These are phyloP conservation scores for Penicillium palitans DNA, from an alignment of 2,329 filamentous ascomycete genomes.

Conservation along the genomic window DNA sequence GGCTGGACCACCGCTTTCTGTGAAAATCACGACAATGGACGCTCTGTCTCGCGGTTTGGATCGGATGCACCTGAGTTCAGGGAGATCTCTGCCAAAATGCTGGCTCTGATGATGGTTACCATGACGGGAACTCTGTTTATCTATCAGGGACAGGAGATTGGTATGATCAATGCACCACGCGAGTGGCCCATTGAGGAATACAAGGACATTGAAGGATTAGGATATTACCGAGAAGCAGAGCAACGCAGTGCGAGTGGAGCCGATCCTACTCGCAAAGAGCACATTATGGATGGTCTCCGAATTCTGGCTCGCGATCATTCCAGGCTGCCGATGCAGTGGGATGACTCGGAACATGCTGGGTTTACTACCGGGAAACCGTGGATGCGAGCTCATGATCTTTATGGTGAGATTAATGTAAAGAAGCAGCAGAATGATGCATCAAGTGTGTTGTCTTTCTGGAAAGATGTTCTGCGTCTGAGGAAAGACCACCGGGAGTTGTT, in stretches of 20 bases:
- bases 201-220: conserved; percentile 47
- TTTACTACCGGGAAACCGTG: conserved; percentile 61
- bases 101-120: conserved; percentile 51
- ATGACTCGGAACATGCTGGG: conserved; percentile 56
- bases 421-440: conserved; percentile 50
- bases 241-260: conserved; percentile 34
- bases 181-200: conserved; percentile 52
- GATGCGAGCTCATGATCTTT: conserved; percentile 58
- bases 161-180: conserved; percentile 57
- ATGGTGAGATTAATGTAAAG: conserved; percentile 48
- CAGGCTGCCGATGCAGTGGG: conserved; percentile 69
- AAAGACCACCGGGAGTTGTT: conserved; percentile 61
- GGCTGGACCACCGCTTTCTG: conserved; percentile 61
- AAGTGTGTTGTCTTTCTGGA: conserved; percentile 61
- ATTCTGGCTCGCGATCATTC: conserved; percentile 61
- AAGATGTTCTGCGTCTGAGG: conserved; percentile 54
- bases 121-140: conserved; percentile 58
- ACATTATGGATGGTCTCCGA: conserved; percentile 45
- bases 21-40: conserved; percentile 65
- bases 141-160: conserved; percentile 63
- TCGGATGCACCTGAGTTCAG: conserved; percentile 51
- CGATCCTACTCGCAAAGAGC: conserved; percentile 16
- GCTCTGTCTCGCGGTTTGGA: conserved; percentile 56
- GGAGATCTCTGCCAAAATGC: conserved; percentile 54
- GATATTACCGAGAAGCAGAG: conserved; percentile 48